Evolutionary conservation across 305 asterid species (phyloP).

Genomic region (Vinca major): DNA sequence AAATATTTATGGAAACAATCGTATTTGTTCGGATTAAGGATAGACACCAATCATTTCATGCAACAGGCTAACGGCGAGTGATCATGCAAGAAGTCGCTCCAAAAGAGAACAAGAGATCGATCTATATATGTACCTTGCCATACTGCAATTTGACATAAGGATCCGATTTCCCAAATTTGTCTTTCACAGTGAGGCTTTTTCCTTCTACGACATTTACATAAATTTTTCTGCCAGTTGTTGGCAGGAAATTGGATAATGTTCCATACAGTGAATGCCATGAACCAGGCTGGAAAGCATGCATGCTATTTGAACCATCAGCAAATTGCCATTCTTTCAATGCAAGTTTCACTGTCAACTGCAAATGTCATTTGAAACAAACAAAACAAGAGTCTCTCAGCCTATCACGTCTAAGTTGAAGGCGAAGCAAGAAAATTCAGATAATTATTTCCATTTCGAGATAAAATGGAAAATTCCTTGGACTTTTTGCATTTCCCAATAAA

Average conservation of each 20-base stretch:
- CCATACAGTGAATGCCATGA: conserved; percentile 43
- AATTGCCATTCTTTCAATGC: conserved; percentile 91
- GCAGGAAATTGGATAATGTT: conserved; percentile 37
- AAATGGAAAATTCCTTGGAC: neutral
- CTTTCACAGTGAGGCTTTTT: conserved; percentile 64
- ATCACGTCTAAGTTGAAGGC: neutral
- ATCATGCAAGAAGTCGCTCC: neutral
- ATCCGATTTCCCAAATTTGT: conserved; percentile 63
- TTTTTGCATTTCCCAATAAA: neutral
- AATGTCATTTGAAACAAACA: conserved; percentile 17
- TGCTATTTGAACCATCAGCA: conserved; percentile 80
- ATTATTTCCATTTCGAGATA: neutral
- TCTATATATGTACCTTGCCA: conserved; percentile 56
- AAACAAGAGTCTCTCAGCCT: conserved; percentile 10
- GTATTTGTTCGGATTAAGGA: neutral
- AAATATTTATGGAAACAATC: neutral
- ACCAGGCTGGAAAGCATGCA: conserved; percentile 28
- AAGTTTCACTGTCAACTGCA: conserved; percentile 82
- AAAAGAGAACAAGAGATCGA: conserved; percentile 7
- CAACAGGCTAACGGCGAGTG: neutral
- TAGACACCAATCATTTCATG: neutral
- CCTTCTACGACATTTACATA: conserved; percentile 65
- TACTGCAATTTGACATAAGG: conserved; percentile 77
- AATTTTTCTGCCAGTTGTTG: conserved; percentile 78
- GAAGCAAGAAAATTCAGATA: neutral